These are phyloP conservation scores for Barnettozyma wickerhamii DNA, from an alignment of 805 yeast species.

Conservation along the genomic window DNA sequence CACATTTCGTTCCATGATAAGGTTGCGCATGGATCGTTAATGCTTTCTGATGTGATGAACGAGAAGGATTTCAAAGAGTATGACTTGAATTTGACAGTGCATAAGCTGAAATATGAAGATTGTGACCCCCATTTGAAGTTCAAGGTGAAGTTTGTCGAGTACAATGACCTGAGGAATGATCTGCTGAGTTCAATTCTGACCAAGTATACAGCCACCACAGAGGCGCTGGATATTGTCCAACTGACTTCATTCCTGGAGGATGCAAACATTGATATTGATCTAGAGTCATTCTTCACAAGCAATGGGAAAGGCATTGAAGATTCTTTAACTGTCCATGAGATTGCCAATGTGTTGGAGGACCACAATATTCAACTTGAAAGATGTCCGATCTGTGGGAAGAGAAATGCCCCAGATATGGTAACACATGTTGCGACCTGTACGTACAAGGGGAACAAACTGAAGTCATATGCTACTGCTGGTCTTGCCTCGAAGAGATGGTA, in stretches of 20 bases:
- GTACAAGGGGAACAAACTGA: constrained; percentile 67
- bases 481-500: constrained; percentile 90
- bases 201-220: constrained; percentile 36
- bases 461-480: constrained; percentile 70
- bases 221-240: constrained; percentile 45
- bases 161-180: constrained; percentile 55
- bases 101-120: constrained; percentile 13
- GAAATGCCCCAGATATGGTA: constrained; percentile 68
- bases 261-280: constrained; percentile 19
- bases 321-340: constrained; percentile 48
- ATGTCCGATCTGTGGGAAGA: constrained; percentile 79
- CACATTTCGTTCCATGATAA: constrained; percentile 77
- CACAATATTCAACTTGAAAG: constrained; percentile 33
- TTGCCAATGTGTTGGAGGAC: constrained; percentile 46
- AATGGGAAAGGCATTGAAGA: constrained; percentile 28
- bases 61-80: constrained; percentile 22
- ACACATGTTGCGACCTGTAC: constrained; percentile 87
- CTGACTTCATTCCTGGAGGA: constrained; percentile 55
- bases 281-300: constrained; percentile 14
- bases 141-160: constrained; percentile 63
- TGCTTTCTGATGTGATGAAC: constrained; percentile 44
- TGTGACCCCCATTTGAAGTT: constrained; percentile 54
- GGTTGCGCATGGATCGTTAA: constrained; percentile 62
- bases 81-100: constrained; percentile 34
- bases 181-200: constrained; percentile 66